phyloP scores from a whole-genome alignment of 345 rosid species.

The Camelina laxa region DNA sequence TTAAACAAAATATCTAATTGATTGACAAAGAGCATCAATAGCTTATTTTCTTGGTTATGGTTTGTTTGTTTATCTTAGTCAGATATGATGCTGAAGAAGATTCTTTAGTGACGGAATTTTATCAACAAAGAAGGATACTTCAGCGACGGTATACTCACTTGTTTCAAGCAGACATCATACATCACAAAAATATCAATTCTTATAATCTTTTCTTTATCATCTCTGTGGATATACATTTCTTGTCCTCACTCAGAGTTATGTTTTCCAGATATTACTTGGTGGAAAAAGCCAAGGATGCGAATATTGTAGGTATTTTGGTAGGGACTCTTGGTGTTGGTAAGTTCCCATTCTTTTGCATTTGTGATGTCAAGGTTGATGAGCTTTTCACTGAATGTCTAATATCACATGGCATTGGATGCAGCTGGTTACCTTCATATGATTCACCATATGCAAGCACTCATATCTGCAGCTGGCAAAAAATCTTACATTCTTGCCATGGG shows the following conservation, averaged over 20 bases:
- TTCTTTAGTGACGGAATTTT: constrained; percentile 68
- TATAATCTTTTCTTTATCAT: not conserved
- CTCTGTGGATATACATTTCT: too few species aligned
- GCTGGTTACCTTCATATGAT: constrained; percentile 96
- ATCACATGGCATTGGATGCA: constrained; percentile 45
- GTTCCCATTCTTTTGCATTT: constrained; percentile 24
- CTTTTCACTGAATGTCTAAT: constrained; percentile 11
- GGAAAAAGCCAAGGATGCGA: constrained; percentile 97
- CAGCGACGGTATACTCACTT: constrained; percentile 68
- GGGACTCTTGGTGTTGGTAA: constrained; percentile 98
- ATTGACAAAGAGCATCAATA: not conserved
- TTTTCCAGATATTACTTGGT: constrained; percentile 84
- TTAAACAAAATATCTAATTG: not conserved
- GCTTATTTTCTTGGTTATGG: constrained; percentile 22
- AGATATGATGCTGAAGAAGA: constrained; percentile 83
- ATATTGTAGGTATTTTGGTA: constrained; percentile 86
- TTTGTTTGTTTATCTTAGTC: constrained; percentile 59
- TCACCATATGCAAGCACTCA: constrained; percentile 80
- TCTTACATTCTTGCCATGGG: constrained; percentile 92
- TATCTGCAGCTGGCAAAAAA: constrained; percentile 75
- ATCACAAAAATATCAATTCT: not conserved
- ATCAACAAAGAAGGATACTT: constrained; percentile 70
- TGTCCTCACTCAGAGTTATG: constrained; percentile 14
- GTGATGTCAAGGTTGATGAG: constrained; percentile 8
- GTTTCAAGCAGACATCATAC: constrained; percentile 1